phyloP scores from a whole-genome alignment of 139 green algal genomes.

The Coelastrella sp. region DNA sequence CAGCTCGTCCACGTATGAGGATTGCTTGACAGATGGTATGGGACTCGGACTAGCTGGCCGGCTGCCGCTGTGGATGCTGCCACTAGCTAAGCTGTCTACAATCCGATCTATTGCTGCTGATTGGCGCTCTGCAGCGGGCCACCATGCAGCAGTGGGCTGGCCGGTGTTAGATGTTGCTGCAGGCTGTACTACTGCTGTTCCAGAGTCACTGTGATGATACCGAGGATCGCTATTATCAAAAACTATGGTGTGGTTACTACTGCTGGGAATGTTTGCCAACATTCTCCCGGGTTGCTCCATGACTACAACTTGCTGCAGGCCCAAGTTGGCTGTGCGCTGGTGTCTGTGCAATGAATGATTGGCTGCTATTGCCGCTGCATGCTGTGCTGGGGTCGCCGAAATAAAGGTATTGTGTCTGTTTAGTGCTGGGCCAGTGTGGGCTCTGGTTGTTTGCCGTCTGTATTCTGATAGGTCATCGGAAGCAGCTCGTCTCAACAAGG shows the following conservation, averaged over 20 bases:
- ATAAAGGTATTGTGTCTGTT: constrained; percentile 1
- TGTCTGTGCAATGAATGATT: background rate
- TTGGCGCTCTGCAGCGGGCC: background rate
- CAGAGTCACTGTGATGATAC: background rate
- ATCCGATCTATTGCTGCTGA: background rate
- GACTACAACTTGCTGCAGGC: background rate
- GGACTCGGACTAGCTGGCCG: background rate
- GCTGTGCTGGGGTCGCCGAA: background rate
- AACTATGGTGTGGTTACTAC: background rate
- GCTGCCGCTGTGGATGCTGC: constrained; percentile 4
- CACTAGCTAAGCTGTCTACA: background rate
- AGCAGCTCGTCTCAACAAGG: background rate
- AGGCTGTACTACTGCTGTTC: background rate
- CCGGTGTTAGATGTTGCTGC: background rate
- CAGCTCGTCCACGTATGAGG: background rate
- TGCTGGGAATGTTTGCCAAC: background rate
- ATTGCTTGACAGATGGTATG: background rate
- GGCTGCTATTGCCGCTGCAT: background rate
- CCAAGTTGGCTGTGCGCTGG: background rate
- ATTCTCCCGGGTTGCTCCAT: too few species aligned
- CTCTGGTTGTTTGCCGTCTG: background rate
- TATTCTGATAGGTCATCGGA: constrained; percentile 12
- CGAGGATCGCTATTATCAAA: background rate
- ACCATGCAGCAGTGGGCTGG: background rate
- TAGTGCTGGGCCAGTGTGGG: background rate